Percentiles rank a stretch among this genome's conserved stretches.
These are phyloP conservation scores for Cyphellophora attinorum DNA, from an alignment of 2,329 filamentous ascomycete species.

Conservation along the genomic window DNA sequence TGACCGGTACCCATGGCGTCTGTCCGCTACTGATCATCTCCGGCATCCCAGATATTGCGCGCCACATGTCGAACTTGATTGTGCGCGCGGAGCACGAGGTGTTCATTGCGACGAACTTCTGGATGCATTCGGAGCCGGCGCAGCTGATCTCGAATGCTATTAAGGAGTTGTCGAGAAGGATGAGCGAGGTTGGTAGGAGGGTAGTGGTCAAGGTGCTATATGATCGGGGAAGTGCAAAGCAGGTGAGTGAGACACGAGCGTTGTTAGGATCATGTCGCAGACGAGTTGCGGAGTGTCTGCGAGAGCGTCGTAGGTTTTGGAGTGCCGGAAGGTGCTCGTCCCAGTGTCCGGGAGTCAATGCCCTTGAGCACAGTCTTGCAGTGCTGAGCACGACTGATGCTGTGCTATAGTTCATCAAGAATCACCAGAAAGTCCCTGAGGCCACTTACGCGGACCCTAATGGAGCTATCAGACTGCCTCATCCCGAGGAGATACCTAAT, in stretches of 20 bases:
- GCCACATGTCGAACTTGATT: slow-evolving; percentile 69
- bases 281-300: too few species aligned
- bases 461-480: slow-evolving; percentile 49
- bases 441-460: slow-evolving; percentile 46
- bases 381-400: too few species aligned
- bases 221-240: slow-evolving; percentile 58
- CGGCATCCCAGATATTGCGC: slow-evolving; percentile 58
- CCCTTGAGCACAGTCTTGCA: too few species aligned
- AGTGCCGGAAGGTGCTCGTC: too few species aligned
- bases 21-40: slow-evolving; percentile 62
- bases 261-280: too few species aligned
- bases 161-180: slow-evolving; percentile 57
- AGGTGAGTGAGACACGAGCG: slow-evolving; percentile 35
- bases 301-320: too few species aligned
- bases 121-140: slow-evolving; percentile 61
- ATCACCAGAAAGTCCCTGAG: slow-evolving; percentile 51
- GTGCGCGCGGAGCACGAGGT: slow-evolving; percentile 63
- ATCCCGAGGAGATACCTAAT: slow-evolving; percentile 57
- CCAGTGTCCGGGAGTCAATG: too few species aligned
- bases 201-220: slow-evolving; percentile 67
- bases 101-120: slow-evolving; percentile 66
- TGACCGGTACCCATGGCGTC: slow-evolving; percentile 53
- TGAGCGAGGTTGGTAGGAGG: slow-evolving; percentile 45
- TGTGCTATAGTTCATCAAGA: slow-evolving; percentile 39
- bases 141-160: slow-evolving; percentile 59